Evolutionary conservation across 2,329 filamentous ascomycete species (phyloP), one percentile per base, ranked within the genome.

Genomic region (Cadophora sp.): DNA sequence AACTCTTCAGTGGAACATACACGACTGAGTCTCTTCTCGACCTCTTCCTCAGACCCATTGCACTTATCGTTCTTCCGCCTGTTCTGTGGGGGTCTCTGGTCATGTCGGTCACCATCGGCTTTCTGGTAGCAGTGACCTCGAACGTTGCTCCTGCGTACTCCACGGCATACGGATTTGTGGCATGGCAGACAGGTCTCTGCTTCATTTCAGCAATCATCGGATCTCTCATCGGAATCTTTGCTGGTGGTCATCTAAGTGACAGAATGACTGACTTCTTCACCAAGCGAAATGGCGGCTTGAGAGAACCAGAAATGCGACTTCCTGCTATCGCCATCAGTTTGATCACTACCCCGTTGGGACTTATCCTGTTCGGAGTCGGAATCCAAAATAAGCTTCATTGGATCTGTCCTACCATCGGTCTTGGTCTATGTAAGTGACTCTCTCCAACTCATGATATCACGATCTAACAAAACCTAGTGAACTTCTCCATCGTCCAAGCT

Each of bases 201-300:
- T 73, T 73, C 53, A 66, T 73, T 16, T 59, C 71, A 3, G 68
- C 68, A 11, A 68, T 73, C 37, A 64, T 73, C 24, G 71, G 71
- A 4, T 64, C 71, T 2, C 50, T 71, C 1, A 66, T 73, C 27
- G 71, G 69, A 3, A 69, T 73, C 27, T 69, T 66, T n/a, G 40
- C 31, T 31, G 71, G 71, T 29, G 71, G 71, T 14, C 53, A 68
- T 11, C 11, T 68, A 2, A 55, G 66, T 24, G 66, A 68, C 16
- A 55, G 8, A 14, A 24, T 37, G 6, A 53, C 61, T 60, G 40
- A 43, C 40, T 43, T 16, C 40, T 43, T 43, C 16, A 43, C 40
- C 40, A 43, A 43, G 14, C 40, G 40, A 19, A 43, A 43, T 43
- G 40, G 40, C 16, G 40, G 40, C 19, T 19, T 43, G 40, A 43